Conservation (phyloP, 441 rosid species). For the Gossypium schwendimanii region DNA sequence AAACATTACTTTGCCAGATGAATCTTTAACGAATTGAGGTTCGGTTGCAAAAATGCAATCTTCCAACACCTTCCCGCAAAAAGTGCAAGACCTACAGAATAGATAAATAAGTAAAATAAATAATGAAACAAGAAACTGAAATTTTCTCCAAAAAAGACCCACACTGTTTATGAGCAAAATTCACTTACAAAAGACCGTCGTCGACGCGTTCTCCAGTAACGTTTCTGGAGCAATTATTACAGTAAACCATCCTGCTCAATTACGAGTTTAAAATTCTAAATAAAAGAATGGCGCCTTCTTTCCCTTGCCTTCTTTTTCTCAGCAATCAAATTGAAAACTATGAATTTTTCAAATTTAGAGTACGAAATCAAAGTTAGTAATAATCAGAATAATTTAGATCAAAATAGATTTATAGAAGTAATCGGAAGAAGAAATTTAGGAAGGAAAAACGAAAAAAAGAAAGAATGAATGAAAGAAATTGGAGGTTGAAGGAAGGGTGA, state of each 20-base stretch:
- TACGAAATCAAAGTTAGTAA: neutral
- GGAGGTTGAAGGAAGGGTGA: neutral
- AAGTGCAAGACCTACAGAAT: constrained; percentile 32
- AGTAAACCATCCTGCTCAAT: neutral
- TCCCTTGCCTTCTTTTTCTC: neutral
- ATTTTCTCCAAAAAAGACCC: neutral
- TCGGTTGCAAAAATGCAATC: constrained; percentile 37
- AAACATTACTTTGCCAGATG: constrained; percentile 35
- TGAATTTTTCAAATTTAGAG: neutral
- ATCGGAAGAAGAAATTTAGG: neutral
- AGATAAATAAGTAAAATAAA: neutral
- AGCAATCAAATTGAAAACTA: neutral
- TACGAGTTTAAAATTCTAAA: neutral
- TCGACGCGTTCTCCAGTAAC: constrained; percentile 5
- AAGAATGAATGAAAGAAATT: neutral
- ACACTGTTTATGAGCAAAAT: neutral
- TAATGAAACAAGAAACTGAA: neutral
- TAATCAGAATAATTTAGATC: neutral
- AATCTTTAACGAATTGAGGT: constrained; percentile 38
- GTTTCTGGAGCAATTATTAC: constrained; percentile 5
- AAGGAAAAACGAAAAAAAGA: too few relatives aligned
- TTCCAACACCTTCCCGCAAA: constrained; percentile 46
- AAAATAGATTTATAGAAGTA: neutral
- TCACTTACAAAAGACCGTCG: constrained; percentile 4
- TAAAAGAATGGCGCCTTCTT: neutral